A percentile compares a stretch with the other conserved stretches of the same genome.
Conservation (phyloP, 192 early-diverging fungal species). For the Gryganskiella cystojenkinii region DNA sequence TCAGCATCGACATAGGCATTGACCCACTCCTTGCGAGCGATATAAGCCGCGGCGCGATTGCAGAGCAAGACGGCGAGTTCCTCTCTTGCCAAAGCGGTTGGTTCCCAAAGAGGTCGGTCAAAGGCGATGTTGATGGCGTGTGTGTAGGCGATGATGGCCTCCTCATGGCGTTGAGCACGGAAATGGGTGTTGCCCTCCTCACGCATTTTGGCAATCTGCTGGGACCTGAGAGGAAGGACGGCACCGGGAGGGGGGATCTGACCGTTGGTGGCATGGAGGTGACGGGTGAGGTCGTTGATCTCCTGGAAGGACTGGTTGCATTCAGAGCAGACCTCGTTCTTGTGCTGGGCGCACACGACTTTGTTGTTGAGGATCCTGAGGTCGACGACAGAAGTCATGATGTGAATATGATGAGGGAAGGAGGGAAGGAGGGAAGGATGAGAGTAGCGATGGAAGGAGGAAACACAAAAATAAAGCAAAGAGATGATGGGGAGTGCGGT, state of each 20-base stretch:
- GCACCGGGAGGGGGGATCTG: conserved; percentile 74
- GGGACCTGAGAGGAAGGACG: conserved; percentile 61
- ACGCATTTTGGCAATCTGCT: conserved; percentile 67
- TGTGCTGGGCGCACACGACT: conserved; percentile 72
- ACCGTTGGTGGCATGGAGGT: conserved; percentile 68
- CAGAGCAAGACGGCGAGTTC: conserved; percentile 72
- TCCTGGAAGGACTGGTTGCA: conserved; percentile 71
- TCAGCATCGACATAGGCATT: conserved; percentile 80
- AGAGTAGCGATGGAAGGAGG: neutral
- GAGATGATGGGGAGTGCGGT: neutral
- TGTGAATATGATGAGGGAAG: conserved; percentile 5
- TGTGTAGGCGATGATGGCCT: conserved; percentile 89
- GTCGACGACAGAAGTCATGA: conserved; percentile 46
- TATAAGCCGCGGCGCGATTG: conserved; percentile 75
- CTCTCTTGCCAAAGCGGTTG: conserved; percentile 69
- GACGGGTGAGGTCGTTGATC: conserved; percentile 75
- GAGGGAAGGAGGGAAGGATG: neutral
- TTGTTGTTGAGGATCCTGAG: conserved; percentile 54
- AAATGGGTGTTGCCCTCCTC: conserved; percentile 91
- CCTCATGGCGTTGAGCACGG: conserved; percentile 81
- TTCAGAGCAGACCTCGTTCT: conserved; percentile 67
- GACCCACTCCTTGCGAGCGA: conserved; percentile 69
- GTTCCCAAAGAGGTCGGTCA: conserved; percentile 81
- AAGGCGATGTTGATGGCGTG: conserved; percentile 86
- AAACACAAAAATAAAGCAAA: neutral